Conservation (phyloP, 192 early-diverging fungal genomes). For the Entomortierella chlamydospora region DNA sequence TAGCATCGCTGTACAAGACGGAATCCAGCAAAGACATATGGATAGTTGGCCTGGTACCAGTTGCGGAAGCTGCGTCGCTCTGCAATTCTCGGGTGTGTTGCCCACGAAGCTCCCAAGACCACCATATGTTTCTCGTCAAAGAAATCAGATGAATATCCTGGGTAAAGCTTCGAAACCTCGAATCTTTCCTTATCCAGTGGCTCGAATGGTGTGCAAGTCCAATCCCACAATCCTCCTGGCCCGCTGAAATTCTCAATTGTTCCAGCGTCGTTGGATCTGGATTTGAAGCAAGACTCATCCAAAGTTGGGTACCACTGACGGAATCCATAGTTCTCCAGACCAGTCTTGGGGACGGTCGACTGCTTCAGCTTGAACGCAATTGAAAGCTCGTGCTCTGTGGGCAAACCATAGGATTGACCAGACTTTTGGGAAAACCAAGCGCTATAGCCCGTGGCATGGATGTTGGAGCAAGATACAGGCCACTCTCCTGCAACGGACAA, state of each 20-base stretch:
- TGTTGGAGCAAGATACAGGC: slow-evolving; percentile 78
- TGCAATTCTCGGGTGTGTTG: slow-evolving; percentile 83
- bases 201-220: slow-evolving; percentile 77
- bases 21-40: slow-evolving; percentile 86
- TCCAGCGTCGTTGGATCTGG: neutral
- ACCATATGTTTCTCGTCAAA: slow-evolving; percentile 90
- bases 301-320: slow-evolving; percentile 70
- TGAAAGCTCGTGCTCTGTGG: slow-evolving; percentile 83
- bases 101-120: slow-evolving; percentile 88
- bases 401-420: slow-evolving; percentile 52
- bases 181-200: slow-evolving; percentile 68
- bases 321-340: slow-evolving; percentile 75
- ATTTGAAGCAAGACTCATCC: slow-evolving; percentile 47
- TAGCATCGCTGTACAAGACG: slow-evolving; percentile 56
- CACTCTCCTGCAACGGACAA: slow-evolving; percentile 65
- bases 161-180: slow-evolving; percentile 74
- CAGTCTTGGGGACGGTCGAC: slow-evolving; percentile 48
- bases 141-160: slow-evolving; percentile 92
- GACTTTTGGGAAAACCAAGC: slow-evolving; percentile 59
- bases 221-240: slow-evolving; percentile 81
- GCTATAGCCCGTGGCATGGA: slow-evolving; percentile 81
- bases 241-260: slow-evolving; percentile 48
- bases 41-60: slow-evolving; percentile 92
- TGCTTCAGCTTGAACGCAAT: slow-evolving; percentile 42
- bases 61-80: slow-evolving; percentile 81